Evolutionary conservation across 352 stramenopile species (phyloP).

Genomic region (Thalassiosira livingstoniorum): DNA sequence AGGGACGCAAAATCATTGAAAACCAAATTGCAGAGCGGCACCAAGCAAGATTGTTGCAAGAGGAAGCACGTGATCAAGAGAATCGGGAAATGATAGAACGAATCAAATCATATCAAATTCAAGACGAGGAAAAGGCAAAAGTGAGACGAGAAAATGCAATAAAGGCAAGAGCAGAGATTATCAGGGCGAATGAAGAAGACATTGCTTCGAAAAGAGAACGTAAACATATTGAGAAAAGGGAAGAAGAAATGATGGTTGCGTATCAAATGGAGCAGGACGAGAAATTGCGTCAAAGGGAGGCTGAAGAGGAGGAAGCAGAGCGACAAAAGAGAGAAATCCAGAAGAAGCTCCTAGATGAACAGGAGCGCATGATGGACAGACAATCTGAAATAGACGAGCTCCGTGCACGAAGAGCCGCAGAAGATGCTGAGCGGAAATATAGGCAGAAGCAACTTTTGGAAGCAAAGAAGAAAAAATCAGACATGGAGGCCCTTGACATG

Average conservation of each 20-base stretch:
- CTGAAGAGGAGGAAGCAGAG: conserved; percentile 68
- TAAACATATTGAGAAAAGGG: conserved; percentile 64
- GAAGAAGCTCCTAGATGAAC: conserved; percentile 87
- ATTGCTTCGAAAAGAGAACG: conserved; percentile 63
- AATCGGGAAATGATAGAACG: conserved; percentile 90
- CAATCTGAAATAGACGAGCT: conserved; percentile 90
- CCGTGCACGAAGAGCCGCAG: conserved; percentile 89
- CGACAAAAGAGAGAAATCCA: conserved; percentile 87
- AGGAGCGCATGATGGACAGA: conserved; percentile 87
- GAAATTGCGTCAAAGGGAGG: conserved; percentile 69
- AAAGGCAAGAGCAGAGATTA: conserved; percentile 72
- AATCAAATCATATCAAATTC: conserved; percentile 83
- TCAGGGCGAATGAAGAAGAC: conserved; percentile 76
- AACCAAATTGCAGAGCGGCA: conserved; percentile 84
- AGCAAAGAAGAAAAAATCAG: conserved; percentile 89
- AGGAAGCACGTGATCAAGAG: conserved; percentile 88
- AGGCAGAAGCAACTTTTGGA: conserved; percentile 88
- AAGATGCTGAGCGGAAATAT: conserved; percentile 90
- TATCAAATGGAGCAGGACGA: conserved; percentile 72
- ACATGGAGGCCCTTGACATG: conserved; percentile 87
- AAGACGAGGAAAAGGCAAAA: conserved; percentile 65
- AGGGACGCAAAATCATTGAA: conserved; percentile 89
- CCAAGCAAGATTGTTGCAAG: conserved; percentile 90
- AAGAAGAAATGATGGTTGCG: conserved; percentile 71
- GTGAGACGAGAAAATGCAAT: conserved; percentile 49